Percentiles rank a stretch among this genome's conserved stretches.
These are phyloP conservation scores for Diplosphaera chodatii DNA, from an alignment of 139 green algal genomes.

Conservation along the genomic window DNA sequence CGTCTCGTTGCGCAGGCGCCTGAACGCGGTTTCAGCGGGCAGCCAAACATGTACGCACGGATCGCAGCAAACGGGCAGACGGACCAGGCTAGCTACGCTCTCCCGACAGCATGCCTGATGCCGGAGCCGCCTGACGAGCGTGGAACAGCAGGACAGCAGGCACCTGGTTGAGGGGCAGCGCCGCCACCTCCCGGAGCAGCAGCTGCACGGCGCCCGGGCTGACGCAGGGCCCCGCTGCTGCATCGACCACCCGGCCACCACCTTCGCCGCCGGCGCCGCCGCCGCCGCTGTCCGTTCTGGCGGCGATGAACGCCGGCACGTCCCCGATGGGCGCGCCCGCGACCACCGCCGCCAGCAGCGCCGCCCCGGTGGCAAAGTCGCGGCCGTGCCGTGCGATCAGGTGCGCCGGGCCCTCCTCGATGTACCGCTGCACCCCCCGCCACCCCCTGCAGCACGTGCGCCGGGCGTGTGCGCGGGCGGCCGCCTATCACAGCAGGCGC, in stretches of 20 bases:
- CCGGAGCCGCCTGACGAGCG: not conserved
- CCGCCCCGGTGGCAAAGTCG: not conserved
- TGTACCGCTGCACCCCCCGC: not conserved
- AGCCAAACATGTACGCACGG: no score
- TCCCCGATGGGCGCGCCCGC: not conserved
- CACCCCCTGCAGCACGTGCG: no score
- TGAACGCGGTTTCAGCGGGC: no score
- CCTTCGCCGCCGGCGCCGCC: no score
- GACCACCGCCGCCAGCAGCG: not conserved
- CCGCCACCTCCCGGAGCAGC: constrained; percentile 40
- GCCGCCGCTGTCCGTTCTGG: no score
- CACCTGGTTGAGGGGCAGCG: constrained; percentile 34
- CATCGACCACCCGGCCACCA: no score
- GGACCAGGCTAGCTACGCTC: no score
- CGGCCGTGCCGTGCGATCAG: not conserved
- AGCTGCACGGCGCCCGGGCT: constrained; percentile 23
- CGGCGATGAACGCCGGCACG: not conserved
- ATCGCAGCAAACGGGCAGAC: no score
- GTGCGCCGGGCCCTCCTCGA: not conserved
- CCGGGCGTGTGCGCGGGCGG: no score
- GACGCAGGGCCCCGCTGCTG: constrained; percentile 32
- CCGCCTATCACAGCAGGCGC: no score
- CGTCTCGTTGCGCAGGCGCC: no score
- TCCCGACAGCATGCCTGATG: not conserved
- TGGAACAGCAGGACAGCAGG: no score